Evolutionary conservation across 768 basidiomycete species (phyloP).

Genomic region (Phaeolepiota aurea): DNA sequence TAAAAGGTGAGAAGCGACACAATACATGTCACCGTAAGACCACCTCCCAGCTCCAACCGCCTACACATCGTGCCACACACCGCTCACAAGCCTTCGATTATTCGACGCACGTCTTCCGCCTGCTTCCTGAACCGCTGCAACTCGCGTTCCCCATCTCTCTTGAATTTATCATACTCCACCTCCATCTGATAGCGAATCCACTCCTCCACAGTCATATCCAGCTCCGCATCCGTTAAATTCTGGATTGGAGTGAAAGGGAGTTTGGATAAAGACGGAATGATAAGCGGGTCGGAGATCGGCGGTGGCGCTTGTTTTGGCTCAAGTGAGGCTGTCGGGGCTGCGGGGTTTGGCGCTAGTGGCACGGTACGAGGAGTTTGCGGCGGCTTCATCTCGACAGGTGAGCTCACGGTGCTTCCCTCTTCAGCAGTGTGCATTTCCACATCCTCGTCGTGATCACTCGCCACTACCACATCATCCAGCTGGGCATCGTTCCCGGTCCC

Average conservation of each 20-base stretch:
- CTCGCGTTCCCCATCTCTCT: constrained; percentile 36
- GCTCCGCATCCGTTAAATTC: constrained; percentile 54
- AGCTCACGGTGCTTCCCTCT: background rate
- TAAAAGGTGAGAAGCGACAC: too few species aligned
- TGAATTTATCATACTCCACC: constrained; percentile 51
- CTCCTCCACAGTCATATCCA: constrained; percentile 76
- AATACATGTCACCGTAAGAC: too few species aligned
- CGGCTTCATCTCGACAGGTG: constrained; percentile 2
- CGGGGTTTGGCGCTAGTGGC: background rate
- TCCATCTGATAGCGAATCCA: constrained; percentile 75
- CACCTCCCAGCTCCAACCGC: too few species aligned
- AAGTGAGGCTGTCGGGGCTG: background rate
- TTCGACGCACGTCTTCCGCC: constrained; percentile 31
- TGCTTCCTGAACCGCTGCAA: constrained; percentile 29
- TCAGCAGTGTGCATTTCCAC: constrained; percentile 20
- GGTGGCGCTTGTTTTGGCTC: background rate
- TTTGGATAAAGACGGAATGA: constrained; percentile 33
- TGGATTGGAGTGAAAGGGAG: constrained; percentile 35
- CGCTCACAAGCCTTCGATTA: constrained; percentile 23
- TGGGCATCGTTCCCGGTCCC: too few species aligned
- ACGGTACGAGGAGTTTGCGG: background rate
- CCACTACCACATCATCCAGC: background rate
- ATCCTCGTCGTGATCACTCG: constrained; percentile 13
- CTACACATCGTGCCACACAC: too few species aligned
- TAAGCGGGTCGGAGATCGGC: constrained; percentile 1